Evolutionary conservation across 352 stramenopile species (phyloP).

Genomic region (Pythium insidiosum): DNA sequence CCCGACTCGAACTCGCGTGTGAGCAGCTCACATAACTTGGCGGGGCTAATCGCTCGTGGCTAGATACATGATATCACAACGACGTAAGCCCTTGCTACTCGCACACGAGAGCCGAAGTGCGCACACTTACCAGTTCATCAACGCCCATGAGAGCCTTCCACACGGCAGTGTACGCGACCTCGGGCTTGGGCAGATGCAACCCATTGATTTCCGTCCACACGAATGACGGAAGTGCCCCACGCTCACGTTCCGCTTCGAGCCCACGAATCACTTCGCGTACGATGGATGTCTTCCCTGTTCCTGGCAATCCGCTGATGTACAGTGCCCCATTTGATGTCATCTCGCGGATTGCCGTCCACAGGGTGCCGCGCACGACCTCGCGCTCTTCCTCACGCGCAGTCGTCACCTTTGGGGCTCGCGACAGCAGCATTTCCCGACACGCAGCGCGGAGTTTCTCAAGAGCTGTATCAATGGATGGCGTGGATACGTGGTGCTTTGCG

Average conservation of each 20-base stretch:
- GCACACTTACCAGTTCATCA: conserved; percentile 5
- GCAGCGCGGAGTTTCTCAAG: conserved; percentile 37
- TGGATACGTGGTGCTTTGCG: not conserved
- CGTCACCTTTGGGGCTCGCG: conserved; percentile 39
- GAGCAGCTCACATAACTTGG: conserved; percentile 33
- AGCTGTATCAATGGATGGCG: not conserved
- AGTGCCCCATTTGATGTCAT: conserved; percentile 42
- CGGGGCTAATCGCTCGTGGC: conserved; percentile 18
- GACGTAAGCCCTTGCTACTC: not conserved
- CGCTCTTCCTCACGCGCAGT: conserved; percentile 56
- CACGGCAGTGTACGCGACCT: conserved; percentile 54
- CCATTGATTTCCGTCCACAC: conserved; percentile 64
- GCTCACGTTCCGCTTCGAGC: conserved; percentile 28
- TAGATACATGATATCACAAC: not conserved
- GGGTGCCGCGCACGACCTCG: conserved; percentile 40
- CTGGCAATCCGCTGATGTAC: conserved; percentile 66
- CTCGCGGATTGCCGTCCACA: conserved; percentile 42
- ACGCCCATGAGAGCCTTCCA: conserved; percentile 40
- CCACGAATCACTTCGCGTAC: conserved; percentile 58
- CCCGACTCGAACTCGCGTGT: conserved; percentile 37
- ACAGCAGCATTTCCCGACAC: conserved; percentile 55
- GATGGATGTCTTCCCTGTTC: conserved; percentile 62
- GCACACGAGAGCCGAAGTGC: not conserved
- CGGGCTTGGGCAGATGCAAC: conserved; percentile 53
- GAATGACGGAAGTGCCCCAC: conserved; percentile 30